These are phyloP conservation scores for Rostrohypoxylon terebratum DNA, from an alignment of 495 filamentous ascomycete species.

Conservation along the genomic window DNA sequence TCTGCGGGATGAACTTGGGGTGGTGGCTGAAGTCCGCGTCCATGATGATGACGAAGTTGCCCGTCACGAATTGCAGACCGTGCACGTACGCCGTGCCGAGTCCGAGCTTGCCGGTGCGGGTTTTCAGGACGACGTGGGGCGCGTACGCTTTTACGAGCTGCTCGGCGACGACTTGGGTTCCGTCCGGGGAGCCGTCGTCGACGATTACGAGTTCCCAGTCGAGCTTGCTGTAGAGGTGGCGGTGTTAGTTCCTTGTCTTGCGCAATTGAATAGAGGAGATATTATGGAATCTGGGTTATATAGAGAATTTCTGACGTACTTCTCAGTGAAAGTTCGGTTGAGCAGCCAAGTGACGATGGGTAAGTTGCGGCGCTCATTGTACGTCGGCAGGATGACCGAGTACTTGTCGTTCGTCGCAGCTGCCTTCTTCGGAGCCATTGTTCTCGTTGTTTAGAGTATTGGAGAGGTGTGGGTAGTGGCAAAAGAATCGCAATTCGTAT, in stretches of 20 bases:
- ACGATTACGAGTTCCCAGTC: conserved; percentile 98
- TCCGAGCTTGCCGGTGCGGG: conserved; percentile 93
- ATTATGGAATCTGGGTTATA: neutral
- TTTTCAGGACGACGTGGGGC: conserved; percentile 81
- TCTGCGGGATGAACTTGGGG: conserved; percentile 92
- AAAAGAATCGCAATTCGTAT: conserved; percentile 15
- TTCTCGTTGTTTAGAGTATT: neutral
- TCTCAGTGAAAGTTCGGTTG: conserved; percentile 86
- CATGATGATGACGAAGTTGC: conserved; percentile 99
- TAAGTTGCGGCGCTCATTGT: conserved; percentile 97
- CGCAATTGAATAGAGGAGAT: neutral
- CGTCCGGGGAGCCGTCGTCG: conserved; percentile 97
- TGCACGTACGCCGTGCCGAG: conserved; percentile 98
- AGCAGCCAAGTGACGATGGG: conserved; percentile 96
- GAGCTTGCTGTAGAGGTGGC: conserved; percentile 72
- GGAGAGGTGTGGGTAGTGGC: neutral
- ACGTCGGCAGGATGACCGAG: conserved; percentile 96
- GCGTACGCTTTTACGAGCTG: conserved; percentile 89
- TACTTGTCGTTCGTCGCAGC: conserved; percentile 75
- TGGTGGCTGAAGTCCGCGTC: conserved; percentile 99
- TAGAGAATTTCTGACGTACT: conserved; percentile 61
- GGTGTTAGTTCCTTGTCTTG: conserved; percentile 17
- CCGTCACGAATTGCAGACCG: conserved; percentile 84
- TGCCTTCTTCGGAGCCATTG: conserved; percentile 55
- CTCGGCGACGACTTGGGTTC: conserved; percentile 87